These are phyloP conservation scores for Fomitiporia mediterranea DNA, from an alignment of 1,284 basidiomycete species.

Conservation along the genomic window DNA sequence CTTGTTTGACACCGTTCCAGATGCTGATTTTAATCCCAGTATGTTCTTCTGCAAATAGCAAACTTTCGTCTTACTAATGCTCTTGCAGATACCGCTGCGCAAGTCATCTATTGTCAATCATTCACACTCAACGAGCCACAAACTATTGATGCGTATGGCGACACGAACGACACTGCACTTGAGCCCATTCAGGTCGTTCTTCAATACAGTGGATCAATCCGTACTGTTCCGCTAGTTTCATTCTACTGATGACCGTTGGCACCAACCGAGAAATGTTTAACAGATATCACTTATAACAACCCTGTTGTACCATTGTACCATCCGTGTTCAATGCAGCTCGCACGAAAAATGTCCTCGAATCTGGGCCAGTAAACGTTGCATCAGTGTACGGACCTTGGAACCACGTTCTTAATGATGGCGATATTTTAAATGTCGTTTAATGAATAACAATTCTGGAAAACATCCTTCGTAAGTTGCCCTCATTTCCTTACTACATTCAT, in stretches of 20 bases:
- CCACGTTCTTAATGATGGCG: conserved; percentile 68
- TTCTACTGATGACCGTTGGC: conserved; percentile 75
- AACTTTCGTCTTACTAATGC: background rate
- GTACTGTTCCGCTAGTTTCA: conserved; percentile 51
- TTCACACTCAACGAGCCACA: conserved; percentile 41
- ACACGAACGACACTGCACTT: conserved; percentile 58
- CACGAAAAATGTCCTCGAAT: conserved; percentile 39
- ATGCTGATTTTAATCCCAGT: conserved; percentile 71
- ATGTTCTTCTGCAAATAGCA: conserved; percentile 26
- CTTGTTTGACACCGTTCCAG: conserved; percentile 85
- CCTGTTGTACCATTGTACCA: conserved; percentile 70
- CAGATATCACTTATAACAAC: conserved; percentile 61
- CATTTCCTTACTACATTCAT: conserved; percentile 15
- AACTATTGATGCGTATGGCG: conserved; percentile 45
- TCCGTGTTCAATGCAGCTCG: conserved; percentile 73
- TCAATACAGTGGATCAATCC: conserved; percentile 41
- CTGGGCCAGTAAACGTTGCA: conserved; percentile 45
- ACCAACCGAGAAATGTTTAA: conserved; percentile 77
- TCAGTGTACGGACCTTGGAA: conserved; percentile 79
- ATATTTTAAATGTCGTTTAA: conserved; percentile 80
- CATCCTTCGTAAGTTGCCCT: conserved; percentile 21
- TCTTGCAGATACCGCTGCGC: conserved; percentile 67
- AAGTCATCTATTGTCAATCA: conserved; percentile 58
- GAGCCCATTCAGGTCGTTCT: conserved; percentile 48
- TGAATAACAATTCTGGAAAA: conserved; percentile 61